phyloP scores from a whole-genome alignment of 2,329 filamentous ascomycete genomes.

The Penicillium aurantiogriseum region DNA sequence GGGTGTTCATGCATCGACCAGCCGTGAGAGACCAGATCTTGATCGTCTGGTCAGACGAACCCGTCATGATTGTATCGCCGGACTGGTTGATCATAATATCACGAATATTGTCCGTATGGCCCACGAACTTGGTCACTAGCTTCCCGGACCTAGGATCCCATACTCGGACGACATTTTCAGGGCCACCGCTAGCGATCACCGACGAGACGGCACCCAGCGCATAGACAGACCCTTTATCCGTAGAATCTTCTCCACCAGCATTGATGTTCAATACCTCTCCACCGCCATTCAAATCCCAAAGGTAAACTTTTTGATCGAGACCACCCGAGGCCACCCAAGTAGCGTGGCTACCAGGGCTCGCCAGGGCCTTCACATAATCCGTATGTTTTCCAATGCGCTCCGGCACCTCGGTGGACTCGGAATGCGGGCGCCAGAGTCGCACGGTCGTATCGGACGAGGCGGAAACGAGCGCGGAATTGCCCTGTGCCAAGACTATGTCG shows the following conservation, averaged over 20 bases:
- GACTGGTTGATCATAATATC: slow-evolving; percentile 86
- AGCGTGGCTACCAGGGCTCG: slow-evolving; percentile 67
- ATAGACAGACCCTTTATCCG: slow-evolving; percentile 93
- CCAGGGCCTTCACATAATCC: slow-evolving; percentile 95
- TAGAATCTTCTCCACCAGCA: slow-evolving; percentile 68
- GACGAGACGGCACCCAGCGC: slow-evolving; percentile 76
- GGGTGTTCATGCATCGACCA: slow-evolving; percentile 92
- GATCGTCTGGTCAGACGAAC: slow-evolving; percentile 92
- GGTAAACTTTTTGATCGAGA: slow-evolving; percentile 82
- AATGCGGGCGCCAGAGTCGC: slow-evolving; percentile 82
- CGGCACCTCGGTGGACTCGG: slow-evolving; percentile 61
- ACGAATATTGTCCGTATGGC: slow-evolving; percentile 91
- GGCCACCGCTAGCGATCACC: slow-evolving; percentile 86
- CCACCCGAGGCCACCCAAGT: slow-evolving; percentile 94
- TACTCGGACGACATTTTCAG: slow-evolving; percentile 86
- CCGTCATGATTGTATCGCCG: slow-evolving; percentile 88
- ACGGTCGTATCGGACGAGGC: slow-evolving; percentile 93
- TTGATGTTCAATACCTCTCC: slow-evolving; percentile 87
- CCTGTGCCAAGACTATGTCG: slow-evolving; percentile 77
- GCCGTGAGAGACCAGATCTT: slow-evolving; percentile 97
- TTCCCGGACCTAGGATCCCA: slow-evolving; percentile 90
- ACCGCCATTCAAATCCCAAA: slow-evolving; percentile 89
- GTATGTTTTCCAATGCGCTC: slow-evolving; percentile 86
- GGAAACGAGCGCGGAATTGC: slow-evolving; percentile 76
- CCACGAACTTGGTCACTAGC: slow-evolving; percentile 91